Evolutionary conservation across 306 rosid species (phyloP).

Genomic region (Mimosa pudica): DNA sequence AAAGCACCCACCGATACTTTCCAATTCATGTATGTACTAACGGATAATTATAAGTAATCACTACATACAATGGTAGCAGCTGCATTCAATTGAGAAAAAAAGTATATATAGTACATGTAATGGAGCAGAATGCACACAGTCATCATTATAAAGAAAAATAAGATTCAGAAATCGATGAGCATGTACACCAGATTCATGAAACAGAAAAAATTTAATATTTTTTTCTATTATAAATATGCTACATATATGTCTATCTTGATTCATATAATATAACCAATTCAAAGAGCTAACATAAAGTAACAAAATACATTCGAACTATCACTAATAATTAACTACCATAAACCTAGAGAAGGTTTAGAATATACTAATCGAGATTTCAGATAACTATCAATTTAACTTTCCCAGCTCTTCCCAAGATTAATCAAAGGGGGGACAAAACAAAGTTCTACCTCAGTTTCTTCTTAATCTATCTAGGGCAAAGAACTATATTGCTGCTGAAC

Average conservation of each 20-base stretch:
- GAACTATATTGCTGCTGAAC: constrained; percentile 71
- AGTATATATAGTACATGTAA: background rate
- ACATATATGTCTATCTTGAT: constrained; percentile 25
- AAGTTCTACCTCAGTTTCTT: constrained; percentile 14
- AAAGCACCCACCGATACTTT: background rate
- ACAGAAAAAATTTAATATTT: constrained; percentile 19
- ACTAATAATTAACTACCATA: constrained; percentile 5
- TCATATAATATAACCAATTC: background rate
- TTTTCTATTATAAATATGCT: constrained; percentile 26
- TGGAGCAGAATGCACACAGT: background rate
- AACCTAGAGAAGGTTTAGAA: constrained; percentile 42
- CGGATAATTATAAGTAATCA: background rate
- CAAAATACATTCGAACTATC: constrained; percentile 27
- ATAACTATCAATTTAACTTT: constrained; percentile 21
- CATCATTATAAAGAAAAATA: constrained; percentile 24
- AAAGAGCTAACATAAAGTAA: constrained; percentile 33
- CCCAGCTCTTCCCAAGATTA: constrained; percentile 23
- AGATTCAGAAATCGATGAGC: constrained; percentile 19
- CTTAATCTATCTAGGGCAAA: constrained; percentile 68
- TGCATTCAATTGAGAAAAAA: background rate
- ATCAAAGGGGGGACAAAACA: background rate
- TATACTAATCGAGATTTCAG: background rate
- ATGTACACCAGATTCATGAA: constrained; percentile 31
- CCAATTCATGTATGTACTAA: background rate
- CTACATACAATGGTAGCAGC: background rate